phyloP scores from a whole-genome alignment of 2,329 filamentous ascomycete genomes.

The Fusarium newnesense region DNA sequence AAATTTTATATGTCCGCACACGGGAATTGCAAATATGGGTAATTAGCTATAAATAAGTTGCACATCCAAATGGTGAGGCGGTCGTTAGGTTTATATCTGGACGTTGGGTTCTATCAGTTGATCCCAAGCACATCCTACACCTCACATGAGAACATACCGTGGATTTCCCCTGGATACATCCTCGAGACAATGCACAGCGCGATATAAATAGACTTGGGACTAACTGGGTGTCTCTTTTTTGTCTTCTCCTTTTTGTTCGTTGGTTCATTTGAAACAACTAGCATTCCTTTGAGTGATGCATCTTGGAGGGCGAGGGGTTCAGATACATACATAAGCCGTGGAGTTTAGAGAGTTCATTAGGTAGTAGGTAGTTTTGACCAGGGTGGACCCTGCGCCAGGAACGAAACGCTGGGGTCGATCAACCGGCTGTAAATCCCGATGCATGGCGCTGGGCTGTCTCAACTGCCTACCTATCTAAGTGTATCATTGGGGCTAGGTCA shows the following conservation, averaged over 20 bases:
- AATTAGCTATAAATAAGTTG: neutral
- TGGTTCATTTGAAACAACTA: slow-evolving; percentile 2
- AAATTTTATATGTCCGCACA: neutral
- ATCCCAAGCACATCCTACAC: slow-evolving; percentile 19
- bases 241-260: neutral
- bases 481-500: neutral
- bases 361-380: neutral
- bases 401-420: slow-evolving; percentile 19
- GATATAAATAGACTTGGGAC: neutral
- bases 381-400: slow-evolving; percentile 30
- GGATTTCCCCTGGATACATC: slow-evolving; percentile 6
- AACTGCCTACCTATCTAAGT: neutral
- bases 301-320: neutral
- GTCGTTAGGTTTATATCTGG: slow-evolving; percentile 20
- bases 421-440: slow-evolving; percentile 29
- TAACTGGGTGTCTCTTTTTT: neutral
- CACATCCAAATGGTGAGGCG: neutral
- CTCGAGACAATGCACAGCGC: slow-evolving; percentile 9
- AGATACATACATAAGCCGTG: slow-evolving; percentile 19
- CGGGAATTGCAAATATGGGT: neutral
- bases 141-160: slow-evolving; percentile 30
- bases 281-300: neutral
- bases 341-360: slow-evolving; percentile 7
- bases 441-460: slow-evolving; percentile 22
- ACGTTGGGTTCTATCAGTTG: neutral